Percentiles rank a stretch among this genome's conserved stretches.
Evolutionary conservation across 192 early-diverging fungal species (phyloP).

Genomic region (Entrophospora sp.): DNA sequence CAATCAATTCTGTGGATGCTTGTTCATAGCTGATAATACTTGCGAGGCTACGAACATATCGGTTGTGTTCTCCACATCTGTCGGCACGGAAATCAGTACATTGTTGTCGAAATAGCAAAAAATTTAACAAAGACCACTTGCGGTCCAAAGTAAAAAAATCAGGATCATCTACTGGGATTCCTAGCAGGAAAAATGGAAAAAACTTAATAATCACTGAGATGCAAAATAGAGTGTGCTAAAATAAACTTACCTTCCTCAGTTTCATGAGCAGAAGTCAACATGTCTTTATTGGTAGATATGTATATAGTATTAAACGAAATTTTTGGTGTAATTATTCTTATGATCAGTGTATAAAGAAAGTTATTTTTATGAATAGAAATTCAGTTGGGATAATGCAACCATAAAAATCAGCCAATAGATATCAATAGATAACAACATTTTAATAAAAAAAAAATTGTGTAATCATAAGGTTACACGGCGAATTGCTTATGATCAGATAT

Average conservation of each 20-base stretch:
- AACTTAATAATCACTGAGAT: neutral
- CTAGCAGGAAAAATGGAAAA: neutral
- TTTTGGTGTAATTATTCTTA: no score
- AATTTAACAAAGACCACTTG: neutral
- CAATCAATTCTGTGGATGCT: neutral
- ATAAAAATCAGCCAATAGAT: no score
- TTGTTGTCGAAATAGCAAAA: neutral
- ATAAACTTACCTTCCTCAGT: neutral
- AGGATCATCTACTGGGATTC: neutral
- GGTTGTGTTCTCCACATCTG: neutral
- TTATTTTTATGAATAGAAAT: no score
- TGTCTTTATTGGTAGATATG: no score
- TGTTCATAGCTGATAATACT: neutral
- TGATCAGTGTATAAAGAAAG: no score
- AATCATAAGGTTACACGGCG: no score
- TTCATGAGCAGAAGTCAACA: constrained; percentile 13
- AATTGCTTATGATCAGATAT: no score
- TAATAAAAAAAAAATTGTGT: no score
- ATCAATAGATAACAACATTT: no score
- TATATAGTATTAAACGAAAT: no score
- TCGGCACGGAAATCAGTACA: neutral
- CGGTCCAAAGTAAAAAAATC: neutral
- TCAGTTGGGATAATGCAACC: no score
- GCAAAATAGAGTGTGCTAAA: neutral
- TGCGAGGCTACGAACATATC: constrained; percentile 8